phyloP scores from a whole-genome alignment of 352 stramenopile genomes.

The Globisporangium orthogonon region DNA sequence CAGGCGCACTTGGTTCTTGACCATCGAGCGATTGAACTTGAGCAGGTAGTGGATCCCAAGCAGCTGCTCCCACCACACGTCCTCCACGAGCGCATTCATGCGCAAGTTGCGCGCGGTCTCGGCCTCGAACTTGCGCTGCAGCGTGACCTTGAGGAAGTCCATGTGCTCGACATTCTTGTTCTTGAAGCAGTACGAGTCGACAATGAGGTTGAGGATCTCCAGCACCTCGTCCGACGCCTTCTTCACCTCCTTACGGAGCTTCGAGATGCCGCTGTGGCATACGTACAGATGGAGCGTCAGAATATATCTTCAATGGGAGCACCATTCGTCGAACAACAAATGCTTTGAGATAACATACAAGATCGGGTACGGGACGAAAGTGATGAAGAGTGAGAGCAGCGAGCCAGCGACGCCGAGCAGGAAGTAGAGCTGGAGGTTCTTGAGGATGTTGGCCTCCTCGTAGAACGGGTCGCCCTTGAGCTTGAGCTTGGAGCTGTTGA shows the following conservation, averaged over 20 bases:
- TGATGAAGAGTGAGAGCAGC: constrained; percentile 40
- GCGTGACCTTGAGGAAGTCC: constrained; percentile 37
- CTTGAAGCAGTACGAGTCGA: constrained; percentile 57
- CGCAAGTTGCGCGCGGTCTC: constrained; percentile 17
- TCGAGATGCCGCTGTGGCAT: constrained; percentile 21
- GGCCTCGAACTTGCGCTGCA: constrained; percentile 34
- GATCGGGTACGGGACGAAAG: constrained; percentile 55
- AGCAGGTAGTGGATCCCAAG: constrained; percentile 32
- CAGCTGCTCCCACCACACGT: constrained; percentile 54
- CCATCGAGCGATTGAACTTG: constrained; percentile 37
- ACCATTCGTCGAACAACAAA: too few species aligned
- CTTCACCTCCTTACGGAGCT: constrained; percentile 21
- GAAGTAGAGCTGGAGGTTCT: constrained; percentile 45
- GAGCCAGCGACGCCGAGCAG: constrained; percentile 44
- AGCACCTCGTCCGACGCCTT: constrained; percentile 26
- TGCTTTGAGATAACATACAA: constrained; percentile 27
- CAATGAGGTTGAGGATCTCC: constrained; percentile 42
- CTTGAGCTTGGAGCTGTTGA: constrained; percentile 29
- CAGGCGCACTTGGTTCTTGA: constrained; percentile 31
- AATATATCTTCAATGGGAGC: too few species aligned
- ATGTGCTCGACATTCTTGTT: constrained; percentile 49
- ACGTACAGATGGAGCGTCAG: too few species aligned
- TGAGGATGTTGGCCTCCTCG: constrained; percentile 34
- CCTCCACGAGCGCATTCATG: constrained; percentile 32
- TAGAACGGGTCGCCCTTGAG: constrained; percentile 23